A percentile compares a stretch with the other conserved stretches of the same genome.
These are phyloP conservation scores for Brettanomyces custersianus DNA, from an alignment of 805 yeast species.

Conservation along the genomic window DNA sequence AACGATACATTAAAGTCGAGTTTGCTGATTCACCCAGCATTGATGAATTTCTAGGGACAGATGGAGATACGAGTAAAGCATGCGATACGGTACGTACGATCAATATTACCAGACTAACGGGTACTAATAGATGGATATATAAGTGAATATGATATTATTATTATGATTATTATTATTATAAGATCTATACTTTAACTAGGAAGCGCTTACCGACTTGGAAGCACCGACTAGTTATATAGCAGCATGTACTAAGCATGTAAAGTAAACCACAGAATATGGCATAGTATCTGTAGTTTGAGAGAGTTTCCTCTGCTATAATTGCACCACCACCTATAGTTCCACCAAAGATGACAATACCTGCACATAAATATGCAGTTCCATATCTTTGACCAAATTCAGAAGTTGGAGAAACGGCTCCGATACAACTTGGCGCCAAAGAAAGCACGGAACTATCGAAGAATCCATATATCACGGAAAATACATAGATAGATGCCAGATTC, in stretches of 20 bases:
- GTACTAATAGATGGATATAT: too few species aligned
- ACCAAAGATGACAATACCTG: slow-evolving; percentile 23
- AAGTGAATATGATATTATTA: too few species aligned
- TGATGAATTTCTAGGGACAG: too few species aligned
- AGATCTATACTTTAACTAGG: neutral
- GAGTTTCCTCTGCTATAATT: slow-evolving; percentile 25
- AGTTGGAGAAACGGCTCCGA: slow-evolving; percentile 47
- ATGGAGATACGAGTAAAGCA: too few species aligned
- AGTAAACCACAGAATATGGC: slow-evolving; percentile 35
- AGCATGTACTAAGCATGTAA: slow-evolving; percentile 4
- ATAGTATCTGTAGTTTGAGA: slow-evolving; percentile 30
- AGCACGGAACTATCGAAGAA: slow-evolving; percentile 49
- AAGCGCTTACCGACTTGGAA: neutral
- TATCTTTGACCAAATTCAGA: slow-evolving; percentile 57
- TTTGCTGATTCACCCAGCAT: too few species aligned
- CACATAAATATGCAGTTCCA: slow-evolving; percentile 47
- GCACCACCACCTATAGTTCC: slow-evolving; percentile 37
- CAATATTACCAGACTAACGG: too few species aligned
- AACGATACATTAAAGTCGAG: too few species aligned
- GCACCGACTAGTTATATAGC: neutral
- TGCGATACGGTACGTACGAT: too few species aligned
- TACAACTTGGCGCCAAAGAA: slow-evolving; percentile 53
- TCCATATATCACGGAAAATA: slow-evolving; percentile 44
- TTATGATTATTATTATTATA: too few species aligned
- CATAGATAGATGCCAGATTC: slow-evolving; percentile 29